These are phyloP conservation scores for Physcomitrellopsis africana DNA, from an alignment of 225 moss, liverwort and hornwort species.

Conservation along the genomic window DNA sequence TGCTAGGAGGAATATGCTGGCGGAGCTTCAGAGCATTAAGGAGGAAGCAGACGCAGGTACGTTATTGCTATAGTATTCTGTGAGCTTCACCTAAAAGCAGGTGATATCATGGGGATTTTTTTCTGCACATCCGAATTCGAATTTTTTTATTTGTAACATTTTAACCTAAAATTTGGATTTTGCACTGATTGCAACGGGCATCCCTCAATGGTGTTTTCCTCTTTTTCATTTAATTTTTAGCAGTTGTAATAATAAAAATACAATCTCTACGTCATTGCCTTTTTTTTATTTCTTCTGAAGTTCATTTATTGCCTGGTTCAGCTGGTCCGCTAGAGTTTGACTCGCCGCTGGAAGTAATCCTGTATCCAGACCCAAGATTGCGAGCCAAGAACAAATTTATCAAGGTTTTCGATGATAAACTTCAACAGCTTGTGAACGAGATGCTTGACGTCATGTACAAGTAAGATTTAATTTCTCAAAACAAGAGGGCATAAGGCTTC, in stretches of 20 bases:
- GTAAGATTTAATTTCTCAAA: slow-evolving; percentile 45
- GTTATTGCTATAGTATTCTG: background rate
- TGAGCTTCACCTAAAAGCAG: too few species aligned
- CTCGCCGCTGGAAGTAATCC: slow-evolving; percentile 69
- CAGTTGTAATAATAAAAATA: too few species aligned
- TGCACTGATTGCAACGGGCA: too few species aligned
- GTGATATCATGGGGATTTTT: background rate
- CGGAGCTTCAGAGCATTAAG: slow-evolving; percentile 72
- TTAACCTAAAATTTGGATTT: background rate
- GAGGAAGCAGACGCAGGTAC: slow-evolving; percentile 66
- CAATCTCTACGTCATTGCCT: too few species aligned
- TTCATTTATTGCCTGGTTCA: slow-evolving; percentile 22
- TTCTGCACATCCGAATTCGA: background rate
- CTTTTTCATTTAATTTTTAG: too few species aligned
- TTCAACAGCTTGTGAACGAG: slow-evolving; percentile 77
- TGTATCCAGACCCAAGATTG: slow-evolving; percentile 84
- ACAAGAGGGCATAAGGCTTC: background rate
- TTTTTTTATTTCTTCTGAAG: background rate
- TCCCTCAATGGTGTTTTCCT: too few species aligned
- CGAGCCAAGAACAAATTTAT: slow-evolving; percentile 82
- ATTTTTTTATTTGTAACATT: background rate
- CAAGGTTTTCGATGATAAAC: slow-evolving; percentile 76
- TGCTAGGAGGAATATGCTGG: slow-evolving; percentile 54
- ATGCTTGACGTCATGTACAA: slow-evolving; percentile 96
- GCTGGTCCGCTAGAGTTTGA: slow-evolving; percentile 79